phyloP scores from a whole-genome alignment of 345 rosid species.

The Eucalyptus sp. region DNA sequence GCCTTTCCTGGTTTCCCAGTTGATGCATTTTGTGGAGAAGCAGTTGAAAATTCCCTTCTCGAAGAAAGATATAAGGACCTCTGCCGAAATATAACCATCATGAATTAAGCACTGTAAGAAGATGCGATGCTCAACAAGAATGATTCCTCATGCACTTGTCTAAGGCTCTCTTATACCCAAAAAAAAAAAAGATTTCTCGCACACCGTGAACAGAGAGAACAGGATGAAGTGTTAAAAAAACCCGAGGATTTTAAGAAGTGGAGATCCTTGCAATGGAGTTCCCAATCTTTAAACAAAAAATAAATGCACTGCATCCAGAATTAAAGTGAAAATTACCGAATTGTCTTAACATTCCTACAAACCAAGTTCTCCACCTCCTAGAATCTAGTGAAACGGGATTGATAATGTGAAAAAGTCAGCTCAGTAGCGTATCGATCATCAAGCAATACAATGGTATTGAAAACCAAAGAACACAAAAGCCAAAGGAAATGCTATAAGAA shows the following conservation, averaged over 20 bases:
- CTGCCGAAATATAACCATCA: conserved; percentile 2
- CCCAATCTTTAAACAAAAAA: not conserved
- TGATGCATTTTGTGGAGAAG: conserved; percentile 27
- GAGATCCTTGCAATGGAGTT: not conserved
- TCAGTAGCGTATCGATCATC: not conserved
- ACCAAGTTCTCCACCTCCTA: not conserved
- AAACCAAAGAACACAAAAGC: not conserved
- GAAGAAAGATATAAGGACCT: conserved; percentile 25
- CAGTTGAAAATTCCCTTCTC: conserved; percentile 38
- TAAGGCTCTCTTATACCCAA: not conserved
- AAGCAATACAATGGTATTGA: no score
- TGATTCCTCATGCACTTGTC: not conserved
- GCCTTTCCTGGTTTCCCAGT: conserved; percentile 29
- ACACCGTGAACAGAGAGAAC: not conserved
- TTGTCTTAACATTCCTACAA: not conserved
- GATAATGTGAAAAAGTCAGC: not conserved
- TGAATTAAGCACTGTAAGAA: not conserved
- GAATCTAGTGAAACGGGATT: not conserved
- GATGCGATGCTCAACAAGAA: not conserved
- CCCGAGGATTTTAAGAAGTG: not conserved
- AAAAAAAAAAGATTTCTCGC: not conserved
- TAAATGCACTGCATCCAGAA: not conserved
- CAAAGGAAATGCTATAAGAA: not conserved
- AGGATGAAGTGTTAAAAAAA: not conserved
- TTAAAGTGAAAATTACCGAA: not conserved